Evolutionary conservation across 495 filamentous ascomycete genomes (phyloP), one percentile per base, ranked within the genome.

Genomic region (Hamigera avellanea): DNA sequence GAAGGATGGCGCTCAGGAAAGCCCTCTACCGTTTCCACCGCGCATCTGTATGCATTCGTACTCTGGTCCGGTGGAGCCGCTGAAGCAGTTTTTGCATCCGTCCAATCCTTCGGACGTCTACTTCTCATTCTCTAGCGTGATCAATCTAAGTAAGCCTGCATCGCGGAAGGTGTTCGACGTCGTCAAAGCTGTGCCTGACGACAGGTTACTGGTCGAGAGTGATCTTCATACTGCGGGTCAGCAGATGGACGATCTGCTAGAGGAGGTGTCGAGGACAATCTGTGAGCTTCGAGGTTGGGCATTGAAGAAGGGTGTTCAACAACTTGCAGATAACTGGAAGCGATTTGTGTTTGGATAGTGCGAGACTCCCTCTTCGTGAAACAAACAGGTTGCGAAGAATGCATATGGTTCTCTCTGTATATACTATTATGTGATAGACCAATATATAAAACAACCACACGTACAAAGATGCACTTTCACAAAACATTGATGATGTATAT

Each of bases 41-140:
- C 73, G 88, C 21, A 80, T 96, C 46, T 98, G 91, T 50, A 69
- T 98, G 46, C 91, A 98, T 57, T 95, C 87, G 0, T 98, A 84
- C 53, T 87, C 83, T 21, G 93, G 87, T 0, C 72, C 82, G n/a
- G 57, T 72, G 14, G 78, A 91, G 26, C 70, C 75, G 17, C 49
- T 94, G 19, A 81, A 70, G 32, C 86, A 89, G 53, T 95, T 93
- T 43, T 56, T 86, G 41, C 63, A 81, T 44, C 76, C 74, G 2
- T 69, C 76, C 0, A 74, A 91, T 14, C 88, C 93, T 0, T 76
- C 76, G 2, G 68, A 78, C 25, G 67, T 95, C 7, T 98, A 75
- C 52, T 89, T 91, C 48, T 95, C 87, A 0, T 95, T 96, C 48
- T 94, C 86, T 0, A 71, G 67, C 2, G 74, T 74, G 2, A 81